Evolutionary conservation across 768 basidiomycete species (phyloP).

Genomic region (Xerocomellus dryophilus): DNA sequence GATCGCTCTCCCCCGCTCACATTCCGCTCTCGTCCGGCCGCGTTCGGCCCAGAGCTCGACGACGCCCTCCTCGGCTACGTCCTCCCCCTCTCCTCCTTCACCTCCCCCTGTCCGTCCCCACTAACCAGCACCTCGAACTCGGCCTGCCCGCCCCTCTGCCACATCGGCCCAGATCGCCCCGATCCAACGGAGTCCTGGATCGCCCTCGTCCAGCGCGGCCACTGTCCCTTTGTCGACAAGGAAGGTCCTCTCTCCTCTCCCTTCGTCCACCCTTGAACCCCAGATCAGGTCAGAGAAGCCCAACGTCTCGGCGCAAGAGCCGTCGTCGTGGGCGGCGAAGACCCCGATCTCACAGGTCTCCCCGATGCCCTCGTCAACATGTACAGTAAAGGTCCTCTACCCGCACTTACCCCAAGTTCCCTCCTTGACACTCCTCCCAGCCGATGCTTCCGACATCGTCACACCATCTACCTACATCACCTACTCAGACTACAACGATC

Average conservation of each 20-base stretch:
- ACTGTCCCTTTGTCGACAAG: slow-evolving; percentile 90
- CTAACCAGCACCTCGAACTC: slow-evolving; percentile 35
- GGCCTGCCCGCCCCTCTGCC: slow-evolving; percentile 71
- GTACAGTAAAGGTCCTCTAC: slow-evolving; percentile 80
- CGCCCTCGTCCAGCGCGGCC: slow-evolving; percentile 84
- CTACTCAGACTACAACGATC: slow-evolving; percentile 70
- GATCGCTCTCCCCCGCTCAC: slow-evolving; percentile 69
- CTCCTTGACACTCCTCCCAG: slow-evolving; percentile 36
- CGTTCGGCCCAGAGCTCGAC: slow-evolving; percentile 71
- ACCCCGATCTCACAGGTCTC: slow-evolving; percentile 59
- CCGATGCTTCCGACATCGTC: slow-evolving; percentile 78
- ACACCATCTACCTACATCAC: slow-evolving; percentile 89
- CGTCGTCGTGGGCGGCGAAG: slow-evolving; percentile 88
- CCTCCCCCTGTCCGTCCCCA: slow-evolving; percentile 42
- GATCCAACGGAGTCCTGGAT: slow-evolving; percentile 75
- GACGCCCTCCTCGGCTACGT: slow-evolving; percentile 71
- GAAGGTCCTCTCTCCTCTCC: slow-evolving; percentile 41
- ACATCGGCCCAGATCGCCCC: slow-evolving; percentile 52
- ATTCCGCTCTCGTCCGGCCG: slow-evolving; percentile 69
- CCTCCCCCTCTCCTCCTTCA: slow-evolving; percentile 67
- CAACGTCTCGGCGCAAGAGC: slow-evolving; percentile 75
- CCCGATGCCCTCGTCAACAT: slow-evolving; percentile 83
- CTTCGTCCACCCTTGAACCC: neutral
- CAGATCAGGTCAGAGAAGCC: slow-evolving; percentile 49
- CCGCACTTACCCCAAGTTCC: slow-evolving; percentile 26